Conservation (phyloP, 176 grass and related monocot species). For the Paspalum notatum region DNA sequence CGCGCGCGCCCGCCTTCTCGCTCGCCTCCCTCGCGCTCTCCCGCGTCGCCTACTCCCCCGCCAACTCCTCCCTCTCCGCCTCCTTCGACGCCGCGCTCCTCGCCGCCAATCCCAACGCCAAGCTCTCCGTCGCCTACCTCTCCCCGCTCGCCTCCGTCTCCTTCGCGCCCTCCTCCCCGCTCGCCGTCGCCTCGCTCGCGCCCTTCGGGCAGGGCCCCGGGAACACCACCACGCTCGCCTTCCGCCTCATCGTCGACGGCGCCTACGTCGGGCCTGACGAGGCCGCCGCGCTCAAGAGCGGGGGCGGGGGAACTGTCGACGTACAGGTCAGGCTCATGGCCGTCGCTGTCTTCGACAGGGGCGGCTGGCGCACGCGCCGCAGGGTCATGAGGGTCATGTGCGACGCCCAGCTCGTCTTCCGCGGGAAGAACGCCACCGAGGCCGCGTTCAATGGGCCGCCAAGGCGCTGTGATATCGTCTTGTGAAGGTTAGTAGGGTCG, state of each 20-base stretch:
- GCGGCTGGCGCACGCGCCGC: slow-evolving; percentile 76
- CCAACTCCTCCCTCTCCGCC: slow-evolving; percentile 60
- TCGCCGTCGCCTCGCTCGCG: slow-evolving; percentile 62
- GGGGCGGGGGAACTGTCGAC: slow-evolving; percentile 38
- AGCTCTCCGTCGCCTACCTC: slow-evolving; percentile 75
- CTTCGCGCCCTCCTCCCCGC: slow-evolving; percentile 45
- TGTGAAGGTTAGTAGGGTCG: slow-evolving; percentile 61
- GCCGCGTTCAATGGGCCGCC: slow-evolving; percentile 49
- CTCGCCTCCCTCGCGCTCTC: slow-evolving; percentile 61
- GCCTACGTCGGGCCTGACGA: slow-evolving; percentile 66
- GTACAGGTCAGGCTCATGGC: slow-evolving; percentile 73
- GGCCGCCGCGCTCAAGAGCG: slow-evolving; percentile 46
- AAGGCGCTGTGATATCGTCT: slow-evolving; percentile 50
- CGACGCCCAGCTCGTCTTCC: slow-evolving; percentile 62
- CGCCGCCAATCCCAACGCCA: slow-evolving; percentile 74
- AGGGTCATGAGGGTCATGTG: slow-evolving; percentile 71
- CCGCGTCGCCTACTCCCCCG: slow-evolving; percentile 54
- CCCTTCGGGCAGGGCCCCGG: slow-evolving; percentile 65
- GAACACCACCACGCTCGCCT: slow-evolving; percentile 55
- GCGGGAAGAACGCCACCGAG: slow-evolving; percentile 49
- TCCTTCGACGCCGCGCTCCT: slow-evolving; percentile 63
- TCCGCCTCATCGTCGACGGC: slow-evolving; percentile 53
- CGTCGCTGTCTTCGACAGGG: slow-evolving; percentile 63
- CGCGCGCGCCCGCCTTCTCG: slow-evolving; percentile 63
- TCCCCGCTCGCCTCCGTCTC: slow-evolving; percentile 47